Evolutionary conservation across 192 early-diverging fungal genomes (phyloP), one percentile per base, ranked within the genome.

Genomic region (Coemansia erecta): DNA sequence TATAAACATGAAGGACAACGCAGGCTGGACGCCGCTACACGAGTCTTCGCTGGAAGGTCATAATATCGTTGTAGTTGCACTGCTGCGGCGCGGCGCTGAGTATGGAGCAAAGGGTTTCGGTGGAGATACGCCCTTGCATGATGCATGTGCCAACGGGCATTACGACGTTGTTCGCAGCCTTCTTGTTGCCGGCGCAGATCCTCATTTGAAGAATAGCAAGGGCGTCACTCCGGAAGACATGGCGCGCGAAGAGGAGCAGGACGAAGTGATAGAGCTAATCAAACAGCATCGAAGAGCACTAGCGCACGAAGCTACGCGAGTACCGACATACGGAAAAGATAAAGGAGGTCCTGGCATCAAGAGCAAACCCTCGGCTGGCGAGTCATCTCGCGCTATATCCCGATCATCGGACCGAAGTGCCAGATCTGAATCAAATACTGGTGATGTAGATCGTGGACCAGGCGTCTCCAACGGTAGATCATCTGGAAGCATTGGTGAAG

Each of bases 11-110:
- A 72, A 81, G 51, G 87, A 90, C 49, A 82, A 85, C 72, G 80
- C 83, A 2, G 75, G 77, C 9, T 88, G 85, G 83, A 89, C 85
- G 17, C 85, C 86, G 6, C 43, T 90, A 15, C 89, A 90, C 60
- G 75, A 87, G 63, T 83, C 86, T 15, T 77, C 87, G 21, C 75
- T 88, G 3, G 72, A 81, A 15, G 87, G 87, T 2, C 79, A 69
- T 40, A 63, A 53, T 18, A 22, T 51, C 2, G 66, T 78, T 2
- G 76, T 65, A 0, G 61, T 62, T 19, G 70, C 66, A 14, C 35
- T 78, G 58, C 65, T 78, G 14, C 80, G 86, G 12, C 73, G 79
- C 35, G 87, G 87, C 10, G 86, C 86, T 13, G 70, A 85, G 23
- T 72, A 84, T 28, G 81, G 84, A 46, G 82, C 79, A 4, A 61